Conservation (phyloP, 1,139 yeast genomes). For the Sporopachydermia cereana region DNA sequence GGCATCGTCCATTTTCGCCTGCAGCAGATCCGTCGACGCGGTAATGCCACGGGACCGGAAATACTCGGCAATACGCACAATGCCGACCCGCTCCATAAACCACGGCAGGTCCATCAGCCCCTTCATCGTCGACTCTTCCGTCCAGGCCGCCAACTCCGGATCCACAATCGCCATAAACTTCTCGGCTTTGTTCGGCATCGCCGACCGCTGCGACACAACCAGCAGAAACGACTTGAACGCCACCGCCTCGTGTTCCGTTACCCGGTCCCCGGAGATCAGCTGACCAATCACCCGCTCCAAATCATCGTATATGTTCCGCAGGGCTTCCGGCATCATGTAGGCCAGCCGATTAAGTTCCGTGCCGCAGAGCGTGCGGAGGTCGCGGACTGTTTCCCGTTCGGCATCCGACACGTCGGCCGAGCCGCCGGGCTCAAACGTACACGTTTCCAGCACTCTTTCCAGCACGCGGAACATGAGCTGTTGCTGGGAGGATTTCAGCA, state of each 20-base stretch:
- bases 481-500: slow-evolving; percentile 57
- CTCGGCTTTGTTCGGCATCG: slow-evolving; percentile 56
- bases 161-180: slow-evolving; percentile 82
- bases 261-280: slow-evolving; percentile 55
- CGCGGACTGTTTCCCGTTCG: slow-evolving; percentile 71
- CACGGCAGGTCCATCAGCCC: slow-evolving; percentile 85
- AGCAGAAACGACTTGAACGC: slow-evolving; percentile 85
- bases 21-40: slow-evolving; percentile 60
- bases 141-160: slow-evolving; percentile 89
- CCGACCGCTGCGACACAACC: slow-evolving; percentile 83
- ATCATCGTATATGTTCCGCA: slow-evolving; percentile 70
- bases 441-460: slow-evolving; percentile 78
- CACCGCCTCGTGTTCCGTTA: slow-evolving; percentile 84
- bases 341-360: slow-evolving; percentile 91
- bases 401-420: slow-evolving; percentile 46
- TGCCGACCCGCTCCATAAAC: slow-evolving; percentile 97
- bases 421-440: slow-evolving; percentile 44
- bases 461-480: slow-evolving; percentile 64
- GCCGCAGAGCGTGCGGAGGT: slow-evolving; percentile 84
- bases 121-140: slow-evolving; percentile 79
- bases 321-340: slow-evolving; percentile 83
- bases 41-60: slow-evolving; percentile 75
- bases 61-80: slow-evolving; percentile 85
- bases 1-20: slow-evolving; percentile 82
- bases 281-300: slow-evolving; percentile 71